Base-by-base conservation (phyloP, 306 rosid species). In the Cicer cuneatum region DNA sequence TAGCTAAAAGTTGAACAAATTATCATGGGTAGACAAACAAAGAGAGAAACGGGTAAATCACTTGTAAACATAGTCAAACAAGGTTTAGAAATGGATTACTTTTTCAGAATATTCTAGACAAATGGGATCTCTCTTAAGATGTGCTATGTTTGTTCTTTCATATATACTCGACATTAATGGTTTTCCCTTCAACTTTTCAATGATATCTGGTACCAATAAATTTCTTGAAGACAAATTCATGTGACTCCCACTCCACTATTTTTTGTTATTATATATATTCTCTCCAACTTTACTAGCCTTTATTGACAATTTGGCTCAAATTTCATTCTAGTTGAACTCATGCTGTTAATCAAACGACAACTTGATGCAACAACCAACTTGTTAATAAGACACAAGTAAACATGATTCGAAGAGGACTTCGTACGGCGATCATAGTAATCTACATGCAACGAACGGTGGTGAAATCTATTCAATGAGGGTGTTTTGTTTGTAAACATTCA, bases 101-200 rank as follows among this genome's bases (percentile, higher is more conserved):
- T 80, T 86, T 66, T 76, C 56, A 43, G 77, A 73, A 83, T 78
- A 75, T 83, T 35, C 78, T 33, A 37, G 69, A 57, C 88, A 85
- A 49, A 81, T 58, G 87, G 87, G 86, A 76, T 24, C 33, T 78
- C 85, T 60, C 57, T 40, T 14, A 16, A 63, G 43, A 65, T 68
- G 39, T 75, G 66, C 41, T 46, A 16, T 64, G 38, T 29, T 64
- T 40, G 6, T 56, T 54, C 8, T 5, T 42, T 54, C 39, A n/a
- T 58, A 0, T 4, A 81, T 38, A 54, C 18, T 8, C 43, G 78
- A 13, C 58, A 53, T 18, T 45, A 60, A 14, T 42, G 2, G 10
- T 12, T 41, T 72, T 39, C 60, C 73, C 65, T 18, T 66, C 61
- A 43, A 42, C 13, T 24, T 71, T 39, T 37, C 66, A 49, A 48